Base-by-base conservation (phyloP, 441 rosid species). In the Bocquillonia castaneifolia region DNA sequence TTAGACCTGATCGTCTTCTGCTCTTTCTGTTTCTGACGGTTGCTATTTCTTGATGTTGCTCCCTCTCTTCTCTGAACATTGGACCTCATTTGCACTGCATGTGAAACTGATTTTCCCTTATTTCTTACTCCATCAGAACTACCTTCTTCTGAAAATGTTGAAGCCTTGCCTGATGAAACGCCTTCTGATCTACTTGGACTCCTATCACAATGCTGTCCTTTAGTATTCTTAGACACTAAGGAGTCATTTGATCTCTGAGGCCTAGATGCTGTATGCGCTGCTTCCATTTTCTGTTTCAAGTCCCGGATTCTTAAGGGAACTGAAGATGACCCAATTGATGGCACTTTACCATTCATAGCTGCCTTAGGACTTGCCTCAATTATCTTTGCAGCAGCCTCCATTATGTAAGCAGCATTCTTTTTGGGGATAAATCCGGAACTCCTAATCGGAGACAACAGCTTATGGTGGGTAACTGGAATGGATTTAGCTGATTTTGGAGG, bases 401-500 rank as follows among this genome's bases (percentile, higher is more conserved):
- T 79, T 55, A 90, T 80, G 70, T 83, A 83, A 74, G 86, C 82
- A 50, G 81, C 82, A 71, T 86, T 83, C 71, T 80, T 87, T 28
- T 80, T 71, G 7, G 79, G 84, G 56, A 79, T 65, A 72, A 85
- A 83, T 32, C 86, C 90, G 26, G 88, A 88, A 82, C 70, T 80
- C 73, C 78, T 86, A 61, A 93, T 79, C 20, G 98, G 95, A 63
- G 98, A 93, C 57, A 93, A 72, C 56, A 86, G 83, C 86, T 79
- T 93, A 73, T 87, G 83, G 70, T 88, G 88, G 69, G 90, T 79
- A 60, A 78, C 63, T 32, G 90, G 80, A 66, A 88, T 83, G 28
- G 92, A 78, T 71, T 88, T 91, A 22, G 93, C 89, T 9, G 88
- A 86, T 75, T 80, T 89, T n/a, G 96, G 93, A 31, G 98, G 95